Conservation (phyloP, 176 grass and related monocot genomes). For the Oryza brachyantha region DNA sequence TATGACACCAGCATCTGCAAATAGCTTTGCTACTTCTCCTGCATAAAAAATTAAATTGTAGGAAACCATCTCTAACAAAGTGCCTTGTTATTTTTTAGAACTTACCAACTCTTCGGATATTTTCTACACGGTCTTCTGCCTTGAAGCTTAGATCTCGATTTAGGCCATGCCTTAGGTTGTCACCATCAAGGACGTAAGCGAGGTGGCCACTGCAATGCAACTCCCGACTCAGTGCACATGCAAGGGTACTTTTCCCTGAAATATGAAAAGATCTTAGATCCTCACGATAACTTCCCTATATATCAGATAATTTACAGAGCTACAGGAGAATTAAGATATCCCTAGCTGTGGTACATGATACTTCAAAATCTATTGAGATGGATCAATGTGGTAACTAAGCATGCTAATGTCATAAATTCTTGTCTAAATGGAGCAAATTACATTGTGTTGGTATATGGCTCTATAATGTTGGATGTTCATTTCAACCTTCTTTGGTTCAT, state of each 20-base stretch:
- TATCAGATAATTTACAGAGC: background rate
- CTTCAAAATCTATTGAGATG: too few relatives aligned
- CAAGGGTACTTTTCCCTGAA: constrained; percentile 85
- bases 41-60: constrained; percentile 27
- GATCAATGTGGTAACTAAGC: constrained; percentile 3
- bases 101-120: constrained; percentile 82
- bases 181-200: constrained; percentile 77
- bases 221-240: constrained; percentile 73
- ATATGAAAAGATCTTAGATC: constrained; percentile 44
- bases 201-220: constrained; percentile 71
- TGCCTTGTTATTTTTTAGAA: background rate
- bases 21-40: constrained; percentile 97
- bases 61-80: constrained; percentile 11
- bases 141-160: constrained; percentile 80
- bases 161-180: constrained; percentile 85
- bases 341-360: constrained; percentile 2
- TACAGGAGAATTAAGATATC: constrained; percentile 24
- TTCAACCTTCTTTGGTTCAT: constrained; percentile 15
- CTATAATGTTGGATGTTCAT: background rate
- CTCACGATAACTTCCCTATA: constrained; percentile 15
- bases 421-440: background rate
- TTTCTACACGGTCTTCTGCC: constrained; percentile 83
- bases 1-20: constrained; percentile 80
- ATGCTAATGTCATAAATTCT: constrained; percentile 3
- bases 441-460: background rate